A percentile compares a stretch with the other conserved stretches of the same genome.
These are phyloP conservation scores for Aspergillus fructus DNA, from an alignment of 2,329 filamentous ascomycete species.

Conservation along the genomic window DNA sequence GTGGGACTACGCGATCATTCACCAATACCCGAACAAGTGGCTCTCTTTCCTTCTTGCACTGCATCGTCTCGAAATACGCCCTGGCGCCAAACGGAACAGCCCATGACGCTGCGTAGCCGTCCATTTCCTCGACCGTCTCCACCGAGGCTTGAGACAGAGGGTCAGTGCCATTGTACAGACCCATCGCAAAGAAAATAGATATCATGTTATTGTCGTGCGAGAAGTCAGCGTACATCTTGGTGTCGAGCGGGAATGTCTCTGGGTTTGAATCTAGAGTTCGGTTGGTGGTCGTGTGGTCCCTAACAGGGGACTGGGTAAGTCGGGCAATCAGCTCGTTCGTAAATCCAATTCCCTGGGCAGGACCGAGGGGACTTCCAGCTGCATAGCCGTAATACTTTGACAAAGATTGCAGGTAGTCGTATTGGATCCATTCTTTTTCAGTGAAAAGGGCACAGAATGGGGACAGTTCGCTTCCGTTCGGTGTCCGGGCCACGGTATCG, in stretches of 20 bases:
- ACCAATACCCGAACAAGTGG: conserved; percentile 77
- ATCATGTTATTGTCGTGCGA: conserved; percentile 89
- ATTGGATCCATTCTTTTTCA: conserved; percentile 69
- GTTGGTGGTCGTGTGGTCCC: conserved; percentile 75
- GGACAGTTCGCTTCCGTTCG: conserved; percentile 55
- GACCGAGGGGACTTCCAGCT: conserved; percentile 72
- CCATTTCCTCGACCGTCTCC: conserved; percentile 52
- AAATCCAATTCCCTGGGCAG: conserved; percentile 84
- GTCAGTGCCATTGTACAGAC: conserved; percentile 68
- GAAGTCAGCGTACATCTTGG: conserved; percentile 79
- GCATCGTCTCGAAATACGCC: conserved; percentile 86
- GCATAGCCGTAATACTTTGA: conserved; percentile 84
- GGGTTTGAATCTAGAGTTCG: conserved; percentile 68
- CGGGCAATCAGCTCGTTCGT: conserved; percentile 84
- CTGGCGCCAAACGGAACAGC: conserved; percentile 78
- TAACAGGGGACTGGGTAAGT: conserved; percentile 66
- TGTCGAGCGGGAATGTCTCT: conserved; percentile 70
- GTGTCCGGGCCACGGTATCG: conserved; percentile 66
- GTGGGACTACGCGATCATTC: conserved; percentile 76
- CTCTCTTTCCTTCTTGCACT: conserved; percentile 55
- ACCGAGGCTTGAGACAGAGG: conserved; percentile 52
- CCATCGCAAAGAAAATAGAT: conserved; percentile 71
- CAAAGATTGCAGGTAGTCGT: conserved; percentile 77
- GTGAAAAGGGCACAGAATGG: conserved; percentile 77
- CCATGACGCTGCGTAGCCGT: conserved; percentile 75